These are phyloP conservation scores for Telopea speciosissima DNA, from an alignment of 177 flowering plant genomes.

Conservation along the genomic window DNA sequence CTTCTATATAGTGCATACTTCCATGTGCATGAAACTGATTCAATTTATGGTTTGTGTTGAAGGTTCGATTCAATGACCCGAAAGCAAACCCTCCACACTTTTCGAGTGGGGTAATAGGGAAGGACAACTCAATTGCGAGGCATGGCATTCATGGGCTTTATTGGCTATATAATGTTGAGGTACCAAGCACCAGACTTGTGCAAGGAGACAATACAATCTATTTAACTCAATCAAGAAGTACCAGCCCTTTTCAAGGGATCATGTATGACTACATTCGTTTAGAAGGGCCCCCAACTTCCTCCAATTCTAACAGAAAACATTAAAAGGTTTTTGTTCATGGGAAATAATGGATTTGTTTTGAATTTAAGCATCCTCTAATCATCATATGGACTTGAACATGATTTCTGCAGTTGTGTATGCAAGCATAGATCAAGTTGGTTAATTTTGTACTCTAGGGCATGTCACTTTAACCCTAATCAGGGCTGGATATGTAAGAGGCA, in stretches of 20 bases:
- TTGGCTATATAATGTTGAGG: conserved; percentile 43
- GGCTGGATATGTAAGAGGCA: too few species aligned
- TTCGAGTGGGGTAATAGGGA: conserved; percentile 53
- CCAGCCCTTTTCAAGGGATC: conserved; percentile 47
- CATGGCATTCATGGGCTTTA: conserved; percentile 67
- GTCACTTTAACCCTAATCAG: too few species aligned
- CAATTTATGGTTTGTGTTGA: not conserved
- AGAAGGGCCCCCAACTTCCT: not conserved
- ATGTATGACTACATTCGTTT: conserved; percentile 33
- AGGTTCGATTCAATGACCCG: conserved; percentile 53
- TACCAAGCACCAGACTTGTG: conserved; percentile 29
- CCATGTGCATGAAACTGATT: not conserved
- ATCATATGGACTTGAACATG: too few species aligned
- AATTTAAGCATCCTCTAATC: too few species aligned
- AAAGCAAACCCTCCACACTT: conserved; percentile 17
- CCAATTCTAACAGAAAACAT: not conserved
- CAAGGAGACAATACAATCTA: conserved; percentile 47
- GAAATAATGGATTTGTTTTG: too few species aligned
- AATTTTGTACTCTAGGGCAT: too few species aligned
- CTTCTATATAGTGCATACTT: too few species aligned
- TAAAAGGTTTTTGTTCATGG: not conserved
- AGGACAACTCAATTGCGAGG: conserved; percentile 58
- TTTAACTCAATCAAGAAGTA: conserved; percentile 43
- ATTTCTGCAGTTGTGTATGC: too few species aligned
- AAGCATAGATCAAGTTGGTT: too few species aligned